Evolutionary conservation across 1,139 yeast species (phyloP).

Genomic region (Debaryomyces fabryi): DNA sequence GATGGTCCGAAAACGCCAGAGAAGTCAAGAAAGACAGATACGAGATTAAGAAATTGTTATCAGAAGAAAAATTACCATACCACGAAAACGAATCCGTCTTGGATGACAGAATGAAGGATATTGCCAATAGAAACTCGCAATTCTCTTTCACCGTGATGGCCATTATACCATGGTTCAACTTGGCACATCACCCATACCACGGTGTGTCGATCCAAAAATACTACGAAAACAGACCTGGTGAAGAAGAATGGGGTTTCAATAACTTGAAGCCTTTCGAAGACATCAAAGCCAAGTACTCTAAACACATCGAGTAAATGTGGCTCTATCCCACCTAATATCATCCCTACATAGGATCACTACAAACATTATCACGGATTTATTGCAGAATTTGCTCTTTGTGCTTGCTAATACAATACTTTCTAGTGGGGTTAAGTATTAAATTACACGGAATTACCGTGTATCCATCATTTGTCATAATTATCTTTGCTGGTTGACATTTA

Average conservation of each 20-base stretch:
- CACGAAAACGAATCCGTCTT: constrained; percentile 59
- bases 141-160: constrained; percentile 66
- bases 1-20: constrained; percentile 70
- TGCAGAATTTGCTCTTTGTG: neutral
- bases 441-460: neutral
- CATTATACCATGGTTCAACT: constrained; percentile 81
- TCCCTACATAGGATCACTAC: neutral
- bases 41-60: constrained; percentile 69
- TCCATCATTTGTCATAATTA: constrained; percentile 2
- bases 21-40: constrained; percentile 76
- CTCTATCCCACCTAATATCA: neutral
- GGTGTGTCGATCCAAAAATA: constrained; percentile 74
- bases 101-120: constrained; percentile 72
- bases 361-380: neutral
- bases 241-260: constrained; percentile 51
- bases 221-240: constrained; percentile 64
- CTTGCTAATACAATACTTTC: neutral
- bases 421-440: neutral
- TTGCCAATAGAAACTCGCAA: constrained; percentile 80
- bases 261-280: constrained; percentile 48
- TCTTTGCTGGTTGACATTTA: constrained; percentile 1
- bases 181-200: constrained; percentile 81
- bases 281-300: constrained; percentile 47
- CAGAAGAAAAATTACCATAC: constrained; percentile 70
- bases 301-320: constrained; percentile 17